phyloP scores from a whole-genome alignment of 2,329 filamentous ascomycete genomes.

The Ophiocordyceps unilateralis region DNA sequence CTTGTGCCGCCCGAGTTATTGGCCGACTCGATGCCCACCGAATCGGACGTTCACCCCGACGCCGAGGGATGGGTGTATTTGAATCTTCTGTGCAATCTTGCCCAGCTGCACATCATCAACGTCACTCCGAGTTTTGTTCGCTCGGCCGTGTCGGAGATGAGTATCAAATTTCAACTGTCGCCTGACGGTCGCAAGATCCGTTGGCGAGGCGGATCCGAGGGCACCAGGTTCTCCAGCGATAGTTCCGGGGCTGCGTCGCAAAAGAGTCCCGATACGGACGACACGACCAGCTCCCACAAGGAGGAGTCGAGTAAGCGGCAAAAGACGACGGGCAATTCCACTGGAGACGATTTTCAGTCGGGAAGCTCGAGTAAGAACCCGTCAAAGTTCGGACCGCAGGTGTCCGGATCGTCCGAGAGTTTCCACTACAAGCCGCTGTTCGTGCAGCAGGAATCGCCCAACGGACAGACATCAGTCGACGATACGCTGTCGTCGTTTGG shows the following conservation, averaged over 20 bases:
- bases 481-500: constrained; percentile 32
- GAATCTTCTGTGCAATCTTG: constrained; percentile 64
- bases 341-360: constrained; percentile 16
- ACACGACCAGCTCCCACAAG: constrained; percentile 25
- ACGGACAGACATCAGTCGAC: constrained; percentile 28
- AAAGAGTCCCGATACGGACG: constrained; percentile 31
- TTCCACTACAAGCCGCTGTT: constrained; percentile 52
- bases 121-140: constrained; percentile 66
- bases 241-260: constrained; percentile 33
- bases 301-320: constrained; percentile 25
- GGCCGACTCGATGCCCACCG: constrained; percentile 18
- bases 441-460: constrained; percentile 28
- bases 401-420: constrained; percentile 22
- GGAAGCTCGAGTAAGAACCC: constrained; percentile 17
- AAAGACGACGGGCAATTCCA: constrained; percentile 19
- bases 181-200: constrained; percentile 61
- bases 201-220: constrained; percentile 54
- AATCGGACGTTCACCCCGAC: constrained; percentile 37
- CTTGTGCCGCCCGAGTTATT: constrained; percentile 41
- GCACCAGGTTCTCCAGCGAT: constrained; percentile 50
- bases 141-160: constrained; percentile 51
- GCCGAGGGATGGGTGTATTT: constrained; percentile 68
- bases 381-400: constrained; percentile 21
- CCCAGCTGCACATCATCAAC: constrained; percentile 71
- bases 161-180: constrained; percentile 61